Evolutionary conservation across 768 basidiomycete genomes (phyloP).

Genomic region (Termitomyces sp.): DNA sequence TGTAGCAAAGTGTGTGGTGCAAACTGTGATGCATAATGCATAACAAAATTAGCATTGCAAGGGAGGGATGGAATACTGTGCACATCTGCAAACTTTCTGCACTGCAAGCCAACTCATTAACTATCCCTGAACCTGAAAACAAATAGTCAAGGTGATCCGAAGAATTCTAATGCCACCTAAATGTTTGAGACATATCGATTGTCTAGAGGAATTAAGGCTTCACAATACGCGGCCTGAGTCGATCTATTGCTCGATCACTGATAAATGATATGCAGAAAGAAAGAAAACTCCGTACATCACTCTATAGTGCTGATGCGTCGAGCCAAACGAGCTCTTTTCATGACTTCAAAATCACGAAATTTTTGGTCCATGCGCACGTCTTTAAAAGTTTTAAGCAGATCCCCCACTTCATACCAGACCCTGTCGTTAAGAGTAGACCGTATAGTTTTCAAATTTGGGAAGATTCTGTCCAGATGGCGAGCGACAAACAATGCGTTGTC

Average conservation of each 20-base stretch:
- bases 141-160: background rate
- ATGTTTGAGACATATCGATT: background rate
- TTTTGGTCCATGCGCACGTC: background rate
- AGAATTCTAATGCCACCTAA: background rate
- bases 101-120: too few relatives aligned
- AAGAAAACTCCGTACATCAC: background rate
- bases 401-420: background rate
- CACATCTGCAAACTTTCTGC: conserved; percentile 11
- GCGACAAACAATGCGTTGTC: background rate
- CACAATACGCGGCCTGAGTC: background rate
- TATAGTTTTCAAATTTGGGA: background rate
- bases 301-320: background rate
- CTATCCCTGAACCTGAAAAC: background rate
- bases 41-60: too few relatives aligned
- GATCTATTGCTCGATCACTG: background rate
- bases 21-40: too few relatives aligned
- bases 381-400: background rate
- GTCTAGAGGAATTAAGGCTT: background rate
- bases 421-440: background rate
- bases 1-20: too few relatives aligned
- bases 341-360: background rate
- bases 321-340: background rate
- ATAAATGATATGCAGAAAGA: background rate
- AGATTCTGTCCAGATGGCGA: conserved; percentile 5
- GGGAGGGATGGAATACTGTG: too few relatives aligned